Evolutionary conservation across 225 moss, liverwort and hornwort genomes (phyloP).

Genomic region (Marchantia paleacea): DNA sequence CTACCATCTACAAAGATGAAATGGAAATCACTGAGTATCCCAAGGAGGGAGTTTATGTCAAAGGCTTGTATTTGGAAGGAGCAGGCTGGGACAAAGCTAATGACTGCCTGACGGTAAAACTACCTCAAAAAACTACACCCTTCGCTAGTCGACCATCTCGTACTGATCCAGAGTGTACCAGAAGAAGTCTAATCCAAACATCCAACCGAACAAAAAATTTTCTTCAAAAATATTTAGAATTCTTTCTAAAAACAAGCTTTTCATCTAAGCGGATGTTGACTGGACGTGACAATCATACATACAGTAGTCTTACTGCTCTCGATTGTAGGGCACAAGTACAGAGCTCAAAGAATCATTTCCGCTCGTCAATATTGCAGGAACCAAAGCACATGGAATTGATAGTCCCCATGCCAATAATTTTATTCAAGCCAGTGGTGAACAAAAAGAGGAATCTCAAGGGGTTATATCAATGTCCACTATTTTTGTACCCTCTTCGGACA

Average conservation of each 20-base stretch:
- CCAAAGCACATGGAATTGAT: slow-evolving; percentile 77
- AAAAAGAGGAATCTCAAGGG: slow-evolving; percentile 68
- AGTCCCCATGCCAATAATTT: slow-evolving; percentile 70
- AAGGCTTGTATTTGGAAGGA: slow-evolving; percentile 66
- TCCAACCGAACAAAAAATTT: not conserved
- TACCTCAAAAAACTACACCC: not conserved
- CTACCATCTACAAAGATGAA: slow-evolving; percentile 67
- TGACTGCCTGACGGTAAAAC: slow-evolving; percentile 60
- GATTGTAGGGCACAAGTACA: not conserved
- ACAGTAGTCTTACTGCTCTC: not conserved
- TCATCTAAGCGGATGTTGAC: not conserved
- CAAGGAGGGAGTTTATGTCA: slow-evolving; percentile 70
- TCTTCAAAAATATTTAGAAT: too few relatives aligned
- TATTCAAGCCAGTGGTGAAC: slow-evolving; percentile 66
- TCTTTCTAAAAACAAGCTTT: not conserved
- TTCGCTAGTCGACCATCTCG: not conserved
- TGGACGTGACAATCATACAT: not conserved
- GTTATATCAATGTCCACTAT: slow-evolving; percentile 65
- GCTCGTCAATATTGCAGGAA: slow-evolving; percentile 43
- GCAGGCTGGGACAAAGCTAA: slow-evolving; percentile 72
- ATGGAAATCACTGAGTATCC: slow-evolving; percentile 68
- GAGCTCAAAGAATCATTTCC: not conserved
- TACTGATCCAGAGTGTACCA: not conserved
- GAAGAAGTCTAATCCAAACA: not conserved
- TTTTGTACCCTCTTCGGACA: slow-evolving; percentile 67